Conservation (phyloP, 805 yeast genomes). For the Millerago galiae region DNA sequence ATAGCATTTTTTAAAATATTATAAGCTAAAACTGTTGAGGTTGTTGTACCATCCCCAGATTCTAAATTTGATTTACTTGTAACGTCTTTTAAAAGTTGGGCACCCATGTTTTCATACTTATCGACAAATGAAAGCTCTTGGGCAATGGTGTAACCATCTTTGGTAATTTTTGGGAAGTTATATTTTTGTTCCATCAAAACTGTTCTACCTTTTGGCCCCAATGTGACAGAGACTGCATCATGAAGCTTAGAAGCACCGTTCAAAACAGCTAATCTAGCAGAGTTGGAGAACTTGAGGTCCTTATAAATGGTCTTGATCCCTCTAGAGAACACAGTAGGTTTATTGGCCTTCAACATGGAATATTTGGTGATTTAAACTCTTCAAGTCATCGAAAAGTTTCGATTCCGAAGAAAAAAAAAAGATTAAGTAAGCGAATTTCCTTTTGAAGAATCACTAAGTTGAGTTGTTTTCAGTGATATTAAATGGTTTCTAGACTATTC, state of each 20-base stretch:
- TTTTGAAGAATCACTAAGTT: too few species aligned
- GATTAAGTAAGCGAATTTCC: too few species aligned
- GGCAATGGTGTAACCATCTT: conserved; percentile 98
- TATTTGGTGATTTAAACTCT: background rate
- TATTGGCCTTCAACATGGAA: conserved; percentile 1
- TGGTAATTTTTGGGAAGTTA: conserved; percentile 96
- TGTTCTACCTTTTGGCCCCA: conserved; percentile 97
- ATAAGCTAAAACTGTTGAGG: conserved; percentile 94
- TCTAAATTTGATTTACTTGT: conserved; percentile 95
- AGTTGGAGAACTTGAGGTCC: conserved; percentile 94
- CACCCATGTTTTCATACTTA: conserved; percentile 95
- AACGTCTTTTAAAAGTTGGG: conserved; percentile 90
- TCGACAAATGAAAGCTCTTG: conserved; percentile 74
- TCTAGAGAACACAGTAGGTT: conserved; percentile 8
- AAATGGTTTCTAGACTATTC: conserved; percentile 30
- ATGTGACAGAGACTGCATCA: conserved; percentile 91
- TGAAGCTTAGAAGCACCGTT: conserved; percentile 94
- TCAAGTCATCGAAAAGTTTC: too few species aligned
- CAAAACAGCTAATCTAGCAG: conserved; percentile 90
- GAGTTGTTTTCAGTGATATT: too few species aligned
- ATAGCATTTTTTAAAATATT: conserved; percentile 93
- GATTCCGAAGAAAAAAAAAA: too few species aligned
- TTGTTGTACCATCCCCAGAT: conserved; percentile 98
- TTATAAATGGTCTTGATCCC: conserved; percentile 48
- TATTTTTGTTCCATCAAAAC: conserved; percentile 94